Evolutionary conservation across 2,329 filamentous ascomycete species (phyloP), one percentile per base, ranked within the genome.

Genomic region (Hypoxylon sp.): DNA sequence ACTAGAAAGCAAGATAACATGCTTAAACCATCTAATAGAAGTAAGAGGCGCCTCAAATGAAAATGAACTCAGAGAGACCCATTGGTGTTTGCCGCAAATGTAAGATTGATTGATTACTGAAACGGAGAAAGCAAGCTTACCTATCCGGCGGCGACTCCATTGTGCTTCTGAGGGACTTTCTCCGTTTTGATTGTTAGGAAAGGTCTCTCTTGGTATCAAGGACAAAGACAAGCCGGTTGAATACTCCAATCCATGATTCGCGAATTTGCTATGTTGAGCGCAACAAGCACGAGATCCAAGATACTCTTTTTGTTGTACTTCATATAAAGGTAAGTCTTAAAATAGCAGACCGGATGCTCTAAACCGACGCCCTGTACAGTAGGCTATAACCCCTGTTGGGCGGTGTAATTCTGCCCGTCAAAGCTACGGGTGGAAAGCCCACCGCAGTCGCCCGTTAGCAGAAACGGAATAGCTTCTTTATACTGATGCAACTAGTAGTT

Each of bases 131-230:
- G 59, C 54, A 55, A 55, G 67, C 75, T 75, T 73, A 78, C 76
- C 76, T 75, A 71, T 76, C 71, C 58, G 74, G 75, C 39, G 68
- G 66, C 37, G 70, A 73, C 39, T 74, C 74, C 76, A 78, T 78
- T 75, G 72, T 77, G 51, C 14, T 61, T 19, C 29, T 29, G 17
- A 13, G 19, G 11, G 39, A 46, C 35, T 52, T 61, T 48, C 14
- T 48, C 42, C 48, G 24, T 48, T 70, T 70, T 73, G 57, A 65
- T 58, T 52, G 53, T 51, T 66, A 42, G 17, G 19, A 37, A 47
- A 44, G 22, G 22, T 54, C 66, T 59, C 42, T 24, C 69, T 69
- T 48, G 50, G 54, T 59, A 55, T 60, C 59, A 55, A 69, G 65
- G 57, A 74, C 67, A 72, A 78, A 78, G 73, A 71, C 74, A 71